Conservation (phyloP, 2,329 filamentous ascomycete species). For the Amylocarpus encephaloides region DNA sequence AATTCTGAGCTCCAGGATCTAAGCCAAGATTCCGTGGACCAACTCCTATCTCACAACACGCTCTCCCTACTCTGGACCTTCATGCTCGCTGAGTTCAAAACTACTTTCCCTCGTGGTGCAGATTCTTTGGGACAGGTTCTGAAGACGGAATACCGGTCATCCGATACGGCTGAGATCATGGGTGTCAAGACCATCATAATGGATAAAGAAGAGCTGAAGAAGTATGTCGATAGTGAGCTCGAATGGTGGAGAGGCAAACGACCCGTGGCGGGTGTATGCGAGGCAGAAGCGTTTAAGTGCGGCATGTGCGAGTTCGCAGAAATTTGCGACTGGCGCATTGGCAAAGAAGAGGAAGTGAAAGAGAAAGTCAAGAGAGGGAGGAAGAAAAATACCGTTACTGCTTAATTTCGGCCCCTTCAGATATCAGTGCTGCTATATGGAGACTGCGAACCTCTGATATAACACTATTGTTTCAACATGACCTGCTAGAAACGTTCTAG, state of each 20-base stretch:
- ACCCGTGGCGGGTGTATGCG: conserved; percentile 64
- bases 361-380: conserved; percentile 17
- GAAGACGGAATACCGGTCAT: conserved; percentile 47
- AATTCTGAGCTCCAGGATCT: conserved; percentile 23
- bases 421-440: no score
- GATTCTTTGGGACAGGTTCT: conserved; percentile 51
- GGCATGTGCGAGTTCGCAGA: conserved; percentile 75
- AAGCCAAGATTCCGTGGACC: conserved; percentile 32
- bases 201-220: conserved; percentile 54
- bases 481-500: no score
- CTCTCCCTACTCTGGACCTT: conserved; percentile 53
- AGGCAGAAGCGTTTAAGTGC: conserved; percentile 88
- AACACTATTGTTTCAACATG: no score
- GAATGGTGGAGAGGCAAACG: conserved; percentile 83
- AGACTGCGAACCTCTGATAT: background rate
- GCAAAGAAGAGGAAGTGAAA: conserved; percentile 55
- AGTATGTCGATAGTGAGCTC: conserved; percentile 65
- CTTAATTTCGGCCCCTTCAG: background rate
- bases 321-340: conserved; percentile 69
- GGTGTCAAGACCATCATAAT: conserved; percentile 59
- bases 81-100: conserved; percentile 54
- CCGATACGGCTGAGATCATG: conserved; percentile 43
- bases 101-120: conserved; percentile 41
- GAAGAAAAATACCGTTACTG: background rate
- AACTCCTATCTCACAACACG: conserved; percentile 50